Percentiles rank a stretch among this genome's conserved stretches.
phyloP scores from a whole-genome alignment of 352 stramenopile genomes.

The Peronospora farinosa region DNA sequence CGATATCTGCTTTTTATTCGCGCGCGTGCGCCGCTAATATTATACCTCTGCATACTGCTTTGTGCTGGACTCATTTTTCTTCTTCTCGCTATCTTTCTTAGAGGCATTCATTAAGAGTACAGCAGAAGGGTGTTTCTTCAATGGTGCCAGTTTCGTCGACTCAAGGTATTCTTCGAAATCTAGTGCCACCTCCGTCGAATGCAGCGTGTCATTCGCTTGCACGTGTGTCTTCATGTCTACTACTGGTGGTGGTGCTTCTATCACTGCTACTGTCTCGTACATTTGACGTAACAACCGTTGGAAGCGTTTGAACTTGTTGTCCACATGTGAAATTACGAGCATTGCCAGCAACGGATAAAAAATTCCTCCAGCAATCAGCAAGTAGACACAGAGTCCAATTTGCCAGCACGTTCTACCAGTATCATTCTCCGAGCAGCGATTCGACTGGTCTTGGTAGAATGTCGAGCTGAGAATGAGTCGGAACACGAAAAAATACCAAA shows the following conservation, averaged over 20 bases:
- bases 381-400: slow-evolving; percentile 58
- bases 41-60: slow-evolving; percentile 10
- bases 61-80: slow-evolving; percentile 11
- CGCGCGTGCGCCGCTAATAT: background rate
- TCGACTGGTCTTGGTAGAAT: slow-evolving; percentile 80
- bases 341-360: slow-evolving; percentile 58
- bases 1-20: background rate
- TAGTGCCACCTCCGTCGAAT: slow-evolving; percentile 32
- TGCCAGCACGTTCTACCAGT: slow-evolving; percentile 58
- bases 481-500: slow-evolving; percentile 76
- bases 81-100: slow-evolving; percentile 22
- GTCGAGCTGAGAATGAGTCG: slow-evolving; percentile 51
- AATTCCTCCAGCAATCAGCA: slow-evolving; percentile 41
- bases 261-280: slow-evolving; percentile 48
- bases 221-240: slow-evolving; percentile 40
- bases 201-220: slow-evolving; percentile 13
- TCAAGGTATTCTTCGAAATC: slow-evolving; percentile 31
- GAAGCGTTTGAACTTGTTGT: slow-evolving; percentile 57
- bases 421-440: slow-evolving; percentile 56
- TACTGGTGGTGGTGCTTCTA: slow-evolving; percentile 35
- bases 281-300: slow-evolving; percentile 37
- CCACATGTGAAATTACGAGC: slow-evolving; percentile 51
- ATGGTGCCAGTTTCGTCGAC: slow-evolving; percentile 27
- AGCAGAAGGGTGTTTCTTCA: slow-evolving; percentile 43
- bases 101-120: slow-evolving; percentile 27